Evolutionary conservation across 2,329 filamentous ascomycete genomes (phyloP).

Genomic region (Aspergillus sp.): DNA sequence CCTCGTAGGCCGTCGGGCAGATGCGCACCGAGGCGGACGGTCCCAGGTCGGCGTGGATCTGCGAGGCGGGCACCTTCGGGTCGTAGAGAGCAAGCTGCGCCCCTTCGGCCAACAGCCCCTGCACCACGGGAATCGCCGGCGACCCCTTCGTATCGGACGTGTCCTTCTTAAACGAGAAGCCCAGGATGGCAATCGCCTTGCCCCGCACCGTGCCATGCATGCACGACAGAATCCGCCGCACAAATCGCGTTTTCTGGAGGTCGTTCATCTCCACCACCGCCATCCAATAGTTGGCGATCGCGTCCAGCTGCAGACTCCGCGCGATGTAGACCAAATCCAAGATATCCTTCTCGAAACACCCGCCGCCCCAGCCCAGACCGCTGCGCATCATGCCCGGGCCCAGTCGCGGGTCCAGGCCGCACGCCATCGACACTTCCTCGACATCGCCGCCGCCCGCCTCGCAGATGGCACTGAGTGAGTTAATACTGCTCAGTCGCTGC

Average conservation of each 20-base stretch:
- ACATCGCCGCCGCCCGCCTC: conserved; percentile 67
- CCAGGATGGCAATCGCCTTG: conserved; percentile 66
- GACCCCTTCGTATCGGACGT: conserved; percentile 66
- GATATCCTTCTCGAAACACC: conserved; percentile 74
- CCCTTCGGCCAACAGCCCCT: conserved; percentile 54
- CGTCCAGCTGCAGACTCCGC: conserved; percentile 57
- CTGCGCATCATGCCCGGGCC: conserved; percentile 65
- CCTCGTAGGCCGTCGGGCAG: conserved; percentile 27
- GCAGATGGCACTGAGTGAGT: conserved; percentile 68
- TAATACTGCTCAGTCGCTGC: conserved; percentile 72
- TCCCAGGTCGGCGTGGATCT: conserved; percentile 25
- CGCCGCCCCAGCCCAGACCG: conserved; percentile 68
- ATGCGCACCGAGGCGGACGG: not conserved
- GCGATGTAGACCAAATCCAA: conserved; percentile 65
- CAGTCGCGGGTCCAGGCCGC: conserved; percentile 63
- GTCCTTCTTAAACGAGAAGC: conserved; percentile 72
- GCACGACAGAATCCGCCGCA: conserved; percentile 54
- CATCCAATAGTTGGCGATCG: conserved; percentile 68
- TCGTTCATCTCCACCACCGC: conserved; percentile 69
- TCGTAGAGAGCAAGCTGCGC: conserved; percentile 33
- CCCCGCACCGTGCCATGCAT: conserved; percentile 60
- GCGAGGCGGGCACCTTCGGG: conserved; percentile 21
- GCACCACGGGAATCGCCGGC: conserved; percentile 58
- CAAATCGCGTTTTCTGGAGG: conserved; percentile 62
- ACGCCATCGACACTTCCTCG: conserved; percentile 57